phyloP scores from a whole-genome alignment of 345 rosid genomes.

The Syzygium grande region DNA sequence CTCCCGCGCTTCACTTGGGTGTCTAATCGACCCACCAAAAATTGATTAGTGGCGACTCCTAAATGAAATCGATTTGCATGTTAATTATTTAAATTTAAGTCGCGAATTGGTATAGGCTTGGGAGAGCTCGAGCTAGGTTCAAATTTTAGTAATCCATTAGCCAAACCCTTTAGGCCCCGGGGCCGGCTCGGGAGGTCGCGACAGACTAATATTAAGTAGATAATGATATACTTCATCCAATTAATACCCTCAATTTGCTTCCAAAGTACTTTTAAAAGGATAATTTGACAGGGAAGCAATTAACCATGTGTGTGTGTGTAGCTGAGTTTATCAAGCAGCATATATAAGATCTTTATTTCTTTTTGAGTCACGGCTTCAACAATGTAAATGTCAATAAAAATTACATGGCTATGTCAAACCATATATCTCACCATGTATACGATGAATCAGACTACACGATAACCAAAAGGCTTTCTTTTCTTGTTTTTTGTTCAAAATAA shows the following conservation, averaged over 20 bases:
- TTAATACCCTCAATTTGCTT: not conserved
- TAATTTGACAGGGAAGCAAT: not conserved
- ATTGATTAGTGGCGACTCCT: no score
- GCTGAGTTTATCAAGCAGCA: not conserved
- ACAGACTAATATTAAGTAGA: not conserved
- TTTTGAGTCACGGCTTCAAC: not conserved
- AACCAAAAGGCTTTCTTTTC: not conserved
- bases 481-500: not conserved
- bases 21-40: no score
- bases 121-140: no score
- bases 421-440: not conserved
- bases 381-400: not conserved
- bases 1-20: no score
- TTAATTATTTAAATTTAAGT: no score
- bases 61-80: no score
- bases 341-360: not conserved
- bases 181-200: no score
- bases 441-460: not conserved
- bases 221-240: not conserved
- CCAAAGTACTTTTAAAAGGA: not conserved
- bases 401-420: not conserved
- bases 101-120: no score
- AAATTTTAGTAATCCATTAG: no score
- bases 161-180: no score
- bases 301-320: not conserved